Evolutionary conservation across 306 rosid species (phyloP).

Genomic region (Casuarina equisetifolia): DNA sequence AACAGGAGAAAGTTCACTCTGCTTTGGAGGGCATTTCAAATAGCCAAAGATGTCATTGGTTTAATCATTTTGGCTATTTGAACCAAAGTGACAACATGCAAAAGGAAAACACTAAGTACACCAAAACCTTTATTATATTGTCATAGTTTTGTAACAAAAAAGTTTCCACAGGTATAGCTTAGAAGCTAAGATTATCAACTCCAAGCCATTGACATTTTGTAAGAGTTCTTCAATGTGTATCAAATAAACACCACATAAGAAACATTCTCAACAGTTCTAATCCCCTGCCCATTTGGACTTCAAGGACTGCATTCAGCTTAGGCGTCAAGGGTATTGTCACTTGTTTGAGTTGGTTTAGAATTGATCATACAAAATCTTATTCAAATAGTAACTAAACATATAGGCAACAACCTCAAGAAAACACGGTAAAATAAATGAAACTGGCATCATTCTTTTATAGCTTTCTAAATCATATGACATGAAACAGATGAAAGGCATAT

Average conservation of each 20-base stretch:
- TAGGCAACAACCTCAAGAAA: slow-evolving; percentile 11
- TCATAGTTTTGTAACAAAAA: neutral
- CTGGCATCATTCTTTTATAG: neutral
- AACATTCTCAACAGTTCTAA: slow-evolving; percentile 7
- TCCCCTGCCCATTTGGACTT: slow-evolving; percentile 41
- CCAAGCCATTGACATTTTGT: slow-evolving; percentile 12
- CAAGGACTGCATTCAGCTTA: slow-evolving; percentile 40
- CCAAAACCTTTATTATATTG: neutral
- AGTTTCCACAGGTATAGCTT: neutral
- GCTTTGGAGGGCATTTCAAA: slow-evolving; percentile 11
- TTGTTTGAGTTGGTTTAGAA: slow-evolving; percentile 37
- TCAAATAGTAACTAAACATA: slow-evolving; percentile 11
- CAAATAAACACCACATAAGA: slow-evolving; percentile 7
- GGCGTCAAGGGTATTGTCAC: slow-evolving; percentile 34
- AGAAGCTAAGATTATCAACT: neutral
- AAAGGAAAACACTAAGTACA: neutral
- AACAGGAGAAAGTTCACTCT: neutral
- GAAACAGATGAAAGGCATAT: neutral
- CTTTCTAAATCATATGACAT: neutral
- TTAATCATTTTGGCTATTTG: neutral
- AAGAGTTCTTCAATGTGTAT: neutral
- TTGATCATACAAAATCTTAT: slow-evolving; percentile 40
- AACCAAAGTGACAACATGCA: neutral
- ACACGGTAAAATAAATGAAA: neutral
- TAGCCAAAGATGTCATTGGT: neutral